Evolutionary conservation across 2,329 filamentous ascomycete species (phyloP).

Genomic region (Aspergillus clavatus): DNA sequence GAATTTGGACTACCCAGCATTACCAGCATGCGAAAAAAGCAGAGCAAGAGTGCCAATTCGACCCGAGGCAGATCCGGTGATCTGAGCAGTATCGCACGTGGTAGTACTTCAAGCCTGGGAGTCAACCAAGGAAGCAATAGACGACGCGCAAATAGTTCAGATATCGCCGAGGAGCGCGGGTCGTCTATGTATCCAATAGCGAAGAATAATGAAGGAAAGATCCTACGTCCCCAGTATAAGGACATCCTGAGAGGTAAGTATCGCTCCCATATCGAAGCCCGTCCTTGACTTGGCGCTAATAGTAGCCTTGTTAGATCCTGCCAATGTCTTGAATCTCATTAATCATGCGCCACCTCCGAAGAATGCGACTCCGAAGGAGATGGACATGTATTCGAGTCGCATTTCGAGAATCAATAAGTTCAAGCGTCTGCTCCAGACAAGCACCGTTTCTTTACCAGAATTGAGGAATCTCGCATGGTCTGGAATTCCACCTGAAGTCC

Average conservation of each 20-base stretch:
- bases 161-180: constrained; percentile 88
- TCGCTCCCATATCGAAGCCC: neutral
- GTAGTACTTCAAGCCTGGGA: constrained; percentile 23
- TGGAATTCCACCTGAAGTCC: constrained; percentile 87
- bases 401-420: constrained; percentile 98
- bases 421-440: constrained; percentile 89
- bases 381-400: constrained; percentile 78
- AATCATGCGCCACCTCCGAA: constrained; percentile 71
- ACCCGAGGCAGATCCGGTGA: constrained; percentile 41
- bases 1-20: constrained; percentile 93
- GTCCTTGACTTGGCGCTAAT: neutral
- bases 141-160: constrained; percentile 76
- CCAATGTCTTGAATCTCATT: constrained; percentile 91
- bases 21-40: constrained; percentile 79
- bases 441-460: constrained; percentile 78
- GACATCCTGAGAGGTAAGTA: constrained; percentile 71
- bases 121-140: constrained; percentile 44
- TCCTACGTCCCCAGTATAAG: constrained; percentile 93
- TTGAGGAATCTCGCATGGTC: constrained; percentile 87
- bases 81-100: constrained; percentile 30
- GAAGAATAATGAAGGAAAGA: constrained; percentile 90
- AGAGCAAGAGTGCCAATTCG: constrained; percentile 40
- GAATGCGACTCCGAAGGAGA: constrained; percentile 74
- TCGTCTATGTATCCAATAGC: constrained; percentile 78
- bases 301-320: constrained; percentile 54